Evolutionary conservation across 495 filamentous ascomycete genomes (phyloP).

Genomic region (Penicillium cataractarum): DNA sequence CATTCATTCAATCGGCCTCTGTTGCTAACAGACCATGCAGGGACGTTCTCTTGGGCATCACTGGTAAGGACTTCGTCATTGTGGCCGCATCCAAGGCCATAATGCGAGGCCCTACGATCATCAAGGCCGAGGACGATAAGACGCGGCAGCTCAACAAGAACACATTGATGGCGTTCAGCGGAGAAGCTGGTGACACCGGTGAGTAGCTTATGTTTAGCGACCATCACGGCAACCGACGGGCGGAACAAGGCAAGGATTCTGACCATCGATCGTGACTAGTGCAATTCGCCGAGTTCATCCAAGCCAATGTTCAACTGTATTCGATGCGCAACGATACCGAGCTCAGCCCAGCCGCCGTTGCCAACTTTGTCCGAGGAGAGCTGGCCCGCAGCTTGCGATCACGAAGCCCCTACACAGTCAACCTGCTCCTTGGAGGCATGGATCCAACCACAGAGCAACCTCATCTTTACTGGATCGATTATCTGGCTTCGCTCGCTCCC

Average conservation of each 20-base stretch:
- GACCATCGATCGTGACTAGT: conserved; percentile 55
- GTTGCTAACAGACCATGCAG: conserved; percentile 49
- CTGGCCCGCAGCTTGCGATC: conserved; percentile 87
- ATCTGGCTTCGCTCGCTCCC: conserved; percentile 83
- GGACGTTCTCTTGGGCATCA: conserved; percentile 98
- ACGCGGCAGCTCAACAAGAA: conserved; percentile 86
- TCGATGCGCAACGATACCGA: conserved; percentile 96
- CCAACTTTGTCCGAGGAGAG: conserved; percentile 90
- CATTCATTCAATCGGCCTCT: not conserved
- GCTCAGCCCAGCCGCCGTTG: conserved; percentile 83
- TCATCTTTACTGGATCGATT: conserved; percentile 94
- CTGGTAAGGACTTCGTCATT: conserved; percentile 98
- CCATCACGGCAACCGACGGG: not conserved
- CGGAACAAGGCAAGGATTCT: conserved; percentile 8
- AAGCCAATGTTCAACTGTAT: conserved; percentile 97
- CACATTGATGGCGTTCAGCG: conserved; percentile 94
- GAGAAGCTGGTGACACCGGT: conserved; percentile 97
- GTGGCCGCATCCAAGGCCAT: conserved; percentile 95
- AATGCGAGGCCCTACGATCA: conserved; percentile 94
- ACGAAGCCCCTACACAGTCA: conserved; percentile 92
- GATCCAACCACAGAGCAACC: conserved; percentile 87
- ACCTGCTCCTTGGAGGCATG: conserved; percentile 89
- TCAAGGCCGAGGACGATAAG: conserved; percentile 97
- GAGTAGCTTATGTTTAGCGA: conserved; percentile 28
- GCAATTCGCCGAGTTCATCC: conserved; percentile 98